Conservation (phyloP, 1,139 yeast species). For the Yamadazyma kanchanaburiensis region DNA sequence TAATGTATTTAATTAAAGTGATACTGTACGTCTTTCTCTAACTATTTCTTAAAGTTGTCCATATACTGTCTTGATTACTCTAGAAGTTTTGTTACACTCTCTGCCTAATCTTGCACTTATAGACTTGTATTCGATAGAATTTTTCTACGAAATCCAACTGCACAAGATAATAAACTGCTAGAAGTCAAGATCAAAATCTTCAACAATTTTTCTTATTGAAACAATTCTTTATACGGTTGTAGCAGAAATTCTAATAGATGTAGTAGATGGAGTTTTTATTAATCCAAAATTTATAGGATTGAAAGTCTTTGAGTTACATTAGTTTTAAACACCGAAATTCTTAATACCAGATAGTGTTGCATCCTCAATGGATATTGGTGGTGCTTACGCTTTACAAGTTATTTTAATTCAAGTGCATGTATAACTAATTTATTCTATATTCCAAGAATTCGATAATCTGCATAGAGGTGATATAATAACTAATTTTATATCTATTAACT, state of each 20-base stretch:
- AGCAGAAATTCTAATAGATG: conserved; percentile 92
- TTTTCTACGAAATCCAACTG: too few relatives aligned
- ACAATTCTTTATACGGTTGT: conserved; percentile 86
- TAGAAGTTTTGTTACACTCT: too few relatives aligned
- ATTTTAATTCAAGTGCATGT: conserved; percentile 92
- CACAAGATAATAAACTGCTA: too few relatives aligned
- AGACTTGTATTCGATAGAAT: too few relatives aligned
- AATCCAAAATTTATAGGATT: conserved; percentile 89
- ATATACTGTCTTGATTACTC: too few relatives aligned
- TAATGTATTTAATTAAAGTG: too few relatives aligned
- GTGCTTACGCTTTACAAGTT: conserved; percentile 97
- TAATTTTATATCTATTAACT: conserved; percentile 76
- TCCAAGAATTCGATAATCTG: conserved; percentile 39
- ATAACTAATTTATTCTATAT: conserved; percentile 73
- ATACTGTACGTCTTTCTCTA: too few relatives aligned
- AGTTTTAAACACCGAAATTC: conserved; percentile 94
- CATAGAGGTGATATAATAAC: conserved; percentile 96
- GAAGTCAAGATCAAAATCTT: conserved; percentile 83
- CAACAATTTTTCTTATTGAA: conserved; percentile 79
- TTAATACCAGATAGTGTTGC: conserved; percentile 98
- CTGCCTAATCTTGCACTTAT: too few relatives aligned
- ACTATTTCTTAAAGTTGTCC: too few relatives aligned
- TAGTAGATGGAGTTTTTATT: conserved; percentile 87
- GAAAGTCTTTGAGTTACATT: conserved; percentile 91
- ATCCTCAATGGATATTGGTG: conserved; percentile 94